Base-by-base conservation (phyloP, 1,284 basidiomycete genomes). In the Trichosporon asahii region DNA sequence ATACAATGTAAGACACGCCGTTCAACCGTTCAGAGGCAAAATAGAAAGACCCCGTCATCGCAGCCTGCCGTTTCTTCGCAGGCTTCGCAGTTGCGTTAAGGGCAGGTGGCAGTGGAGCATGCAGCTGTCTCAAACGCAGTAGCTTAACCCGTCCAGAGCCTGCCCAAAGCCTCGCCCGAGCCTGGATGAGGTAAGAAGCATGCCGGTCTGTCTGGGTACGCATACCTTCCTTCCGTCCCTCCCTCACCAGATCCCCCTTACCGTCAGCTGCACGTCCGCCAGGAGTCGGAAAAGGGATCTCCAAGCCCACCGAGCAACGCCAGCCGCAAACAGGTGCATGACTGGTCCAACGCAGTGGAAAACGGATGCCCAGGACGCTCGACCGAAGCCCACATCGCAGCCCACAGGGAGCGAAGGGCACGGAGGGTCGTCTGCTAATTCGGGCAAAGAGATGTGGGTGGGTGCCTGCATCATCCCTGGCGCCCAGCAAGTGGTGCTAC, bases 131-230 rank as follows among this genome's bases (percentile, higher is more conserved):
- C 49, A 53, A 23, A 18, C 18, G 6, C 5, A 25, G 5, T 53
- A 8, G 49, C 21, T 53, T 53, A 53, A 53, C 49, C 11, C 49
- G 49, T 53, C 49, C 49, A 53, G 49, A 21, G 23, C 49, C 31
- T 33, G 31, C 11, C 31, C 31, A 33, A 33, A 33, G 31, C 11
- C 31, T 33, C 31, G 31, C 31, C 31, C 6, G 31, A 33, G 31
- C 31, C 31, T n/a, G 49, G 49, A 53, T 53, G 49, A 53, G 49
- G 49, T 53, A 53, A 53, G 49, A 53, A 46, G 44, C 44, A n/a
- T 46, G 44, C 44, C 18, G 44, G 21, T 6, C 18, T 46, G 44
- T 33, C n/a, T 6, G n/a, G 9, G n/a, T n/a, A 44, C 37, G 37
- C 49, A 53, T 53, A 25, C 49, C 49, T 53, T 53, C 49, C 46